Evolutionary conservation across 1,139 yeast species (phyloP), one percentile per base, ranked within the genome.

Genomic region (Geotrichum cucujoidarum): DNA sequence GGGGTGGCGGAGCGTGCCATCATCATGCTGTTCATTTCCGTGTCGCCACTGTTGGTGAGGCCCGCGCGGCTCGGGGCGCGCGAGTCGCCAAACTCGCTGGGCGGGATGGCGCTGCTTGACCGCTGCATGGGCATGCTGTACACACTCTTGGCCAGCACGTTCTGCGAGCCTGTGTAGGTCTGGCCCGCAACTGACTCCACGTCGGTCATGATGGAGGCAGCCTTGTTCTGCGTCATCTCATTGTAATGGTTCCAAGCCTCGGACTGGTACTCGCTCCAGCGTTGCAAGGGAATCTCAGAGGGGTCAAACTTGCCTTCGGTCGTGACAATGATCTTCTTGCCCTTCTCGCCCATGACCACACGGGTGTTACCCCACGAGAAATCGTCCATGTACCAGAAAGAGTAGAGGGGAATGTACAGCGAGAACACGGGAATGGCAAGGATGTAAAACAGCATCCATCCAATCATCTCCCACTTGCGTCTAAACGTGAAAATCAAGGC

Each of bases 351-450:
- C 25, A 69, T 60, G 14, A 69, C 73, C 20, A 67, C 57, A 51
- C 73, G 70, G 10, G 73, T 69, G 45, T 68, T 68, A 55, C 74
- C 74, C 73, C 74, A 70, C 8, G 65, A 50, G 54, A 67, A 67
- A 51, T 67, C 57, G 47, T 67, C 71, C 62, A 65, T 66, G 45
- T 67, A 60, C 71, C 71, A 67, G 58, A 67, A 67, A 13, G 71
- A 64, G 50, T 66, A 67, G 29, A 67, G 57, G 1, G 71, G 71
- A 22, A 67, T 54, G 14, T 64, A 49, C 48, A 67, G 64, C 8
- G 70, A 66, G 42, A 67, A 70, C 43, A 67, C 53, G 1, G 71
- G 71, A 48, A 65, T 65, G 4, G 69, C 70, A 1, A 63, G 53
- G 17, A 67, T 47, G 48, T 67, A 67, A 25, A 67, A 65, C 16